Percentiles rank a stretch among this genome's conserved stretches.
phyloP scores from a whole-genome alignment of 169 alveolate genomes.

The Miamiensis avidus region DNA sequence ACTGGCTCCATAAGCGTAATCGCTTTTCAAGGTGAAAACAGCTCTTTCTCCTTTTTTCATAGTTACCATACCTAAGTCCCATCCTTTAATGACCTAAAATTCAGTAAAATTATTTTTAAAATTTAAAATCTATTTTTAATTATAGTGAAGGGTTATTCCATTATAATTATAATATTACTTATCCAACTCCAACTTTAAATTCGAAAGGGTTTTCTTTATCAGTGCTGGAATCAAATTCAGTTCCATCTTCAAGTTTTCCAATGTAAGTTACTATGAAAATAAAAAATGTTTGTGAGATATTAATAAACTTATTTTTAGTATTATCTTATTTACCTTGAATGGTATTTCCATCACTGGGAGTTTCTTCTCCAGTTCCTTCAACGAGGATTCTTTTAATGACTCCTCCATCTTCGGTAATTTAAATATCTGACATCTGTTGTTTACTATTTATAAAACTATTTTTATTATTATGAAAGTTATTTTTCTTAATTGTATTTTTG shows the following conservation, averaged over 20 bases:
- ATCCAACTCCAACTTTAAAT: conserved; percentile 73
- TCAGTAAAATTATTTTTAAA: conserved; percentile 21
- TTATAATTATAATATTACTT: background rate
- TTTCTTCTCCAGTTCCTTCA: conserved; percentile 69
- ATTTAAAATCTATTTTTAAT: too few species aligned
- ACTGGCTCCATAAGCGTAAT: conserved; percentile 82
- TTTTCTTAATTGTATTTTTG: too few species aligned
- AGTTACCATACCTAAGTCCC: conserved; percentile 81
- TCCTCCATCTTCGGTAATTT: conserved; percentile 76
- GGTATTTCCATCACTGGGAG: conserved; percentile 39
- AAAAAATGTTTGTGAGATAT: conserved; percentile 1
- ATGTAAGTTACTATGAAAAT: conserved; percentile 67
- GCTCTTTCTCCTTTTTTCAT: conserved; percentile 83
- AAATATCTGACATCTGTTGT: conserved; percentile 34
- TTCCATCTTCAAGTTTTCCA: conserved; percentile 81
- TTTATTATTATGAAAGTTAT: too few species aligned
- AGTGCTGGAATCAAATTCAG: conserved; percentile 72
- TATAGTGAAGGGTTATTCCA: too few species aligned
- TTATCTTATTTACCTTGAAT: conserved; percentile 22
- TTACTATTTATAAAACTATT: background rate
- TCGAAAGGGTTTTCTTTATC: conserved; percentile 69
- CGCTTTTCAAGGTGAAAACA: conserved; percentile 58
- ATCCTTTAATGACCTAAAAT: conserved; percentile 72
- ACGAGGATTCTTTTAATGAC: conserved; percentile 60
- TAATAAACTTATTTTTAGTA: background rate